Evolutionary conservation across 345 rosid genomes (phyloP).

Genomic region (Acer campestre): DNA sequence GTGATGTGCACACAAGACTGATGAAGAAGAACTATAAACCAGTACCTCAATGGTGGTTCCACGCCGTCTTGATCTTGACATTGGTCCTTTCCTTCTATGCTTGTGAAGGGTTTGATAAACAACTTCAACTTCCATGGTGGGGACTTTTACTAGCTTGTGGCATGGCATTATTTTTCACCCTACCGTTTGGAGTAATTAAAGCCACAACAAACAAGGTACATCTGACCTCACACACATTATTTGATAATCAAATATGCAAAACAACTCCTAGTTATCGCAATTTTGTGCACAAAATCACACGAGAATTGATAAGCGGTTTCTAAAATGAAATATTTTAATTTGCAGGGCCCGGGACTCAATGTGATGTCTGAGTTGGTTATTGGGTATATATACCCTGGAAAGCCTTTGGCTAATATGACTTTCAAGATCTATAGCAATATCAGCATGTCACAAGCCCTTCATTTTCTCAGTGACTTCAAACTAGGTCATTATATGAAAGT

Average conservation of each 20-base stretch:
- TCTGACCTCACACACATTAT: neutral
- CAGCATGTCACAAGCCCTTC: constrained; percentile 47
- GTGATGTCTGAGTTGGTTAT: constrained; percentile 54
- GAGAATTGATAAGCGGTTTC: neutral
- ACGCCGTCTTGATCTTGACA: constrained; percentile 22
- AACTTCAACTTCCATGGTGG: constrained; percentile 65
- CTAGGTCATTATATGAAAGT: constrained; percentile 67
- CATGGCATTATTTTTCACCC: constrained; percentile 49
- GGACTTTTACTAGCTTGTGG: constrained; percentile 43
- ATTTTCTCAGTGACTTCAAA: constrained; percentile 56
- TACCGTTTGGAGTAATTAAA: constrained; percentile 49
- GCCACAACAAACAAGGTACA: constrained; percentile 65
- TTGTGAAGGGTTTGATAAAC: constrained; percentile 47
- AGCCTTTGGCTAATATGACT: constrained; percentile 50
- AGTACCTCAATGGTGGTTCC: constrained; percentile 62
- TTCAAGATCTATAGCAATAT: constrained; percentile 53
- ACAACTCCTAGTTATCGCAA: neutral
- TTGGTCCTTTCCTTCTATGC: constrained; percentile 41
- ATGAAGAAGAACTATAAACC: constrained; percentile 62
- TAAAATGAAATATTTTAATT: neutral
- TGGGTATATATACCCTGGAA: constrained; percentile 61
- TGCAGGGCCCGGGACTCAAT: constrained; percentile 51
- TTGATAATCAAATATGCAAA: neutral
- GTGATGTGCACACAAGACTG: constrained; percentile 69
- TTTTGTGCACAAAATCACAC: neutral